Conservation (phyloP, 345 rosid genomes). For the Eucalyptus erythrocorys region DNA sequence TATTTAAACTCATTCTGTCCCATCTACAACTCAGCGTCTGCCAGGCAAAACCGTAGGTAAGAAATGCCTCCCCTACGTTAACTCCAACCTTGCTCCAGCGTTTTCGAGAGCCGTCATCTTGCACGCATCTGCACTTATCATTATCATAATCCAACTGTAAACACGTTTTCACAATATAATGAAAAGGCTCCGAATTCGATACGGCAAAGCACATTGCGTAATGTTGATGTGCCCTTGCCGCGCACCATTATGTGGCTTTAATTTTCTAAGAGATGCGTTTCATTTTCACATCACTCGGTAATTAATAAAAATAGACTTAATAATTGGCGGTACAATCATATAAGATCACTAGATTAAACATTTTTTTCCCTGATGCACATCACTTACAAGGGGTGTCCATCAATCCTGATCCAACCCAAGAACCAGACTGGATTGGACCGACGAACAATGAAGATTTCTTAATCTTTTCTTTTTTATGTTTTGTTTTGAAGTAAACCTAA, state of each 20-base stretch:
- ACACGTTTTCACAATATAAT: not conserved
- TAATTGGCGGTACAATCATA: not conserved
- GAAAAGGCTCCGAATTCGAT: not conserved
- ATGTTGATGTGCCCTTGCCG: not conserved
- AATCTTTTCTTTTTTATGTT: not conserved
- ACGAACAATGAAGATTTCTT: rapidly evolving
- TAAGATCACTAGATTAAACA: not conserved
- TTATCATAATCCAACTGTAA: not conserved
- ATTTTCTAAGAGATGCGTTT: not conserved
- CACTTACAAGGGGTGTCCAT: not conserved
- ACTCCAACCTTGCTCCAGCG: not conserved
- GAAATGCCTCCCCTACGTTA: not conserved
- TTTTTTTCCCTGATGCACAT: not conserved
- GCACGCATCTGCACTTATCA: not conserved
- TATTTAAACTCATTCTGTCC: not conserved
- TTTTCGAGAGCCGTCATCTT: not conserved
- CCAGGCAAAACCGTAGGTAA: not conserved
- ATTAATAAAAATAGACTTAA: not conserved
- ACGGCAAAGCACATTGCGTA: not conserved
- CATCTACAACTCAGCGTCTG: not conserved
- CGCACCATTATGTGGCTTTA: not conserved
- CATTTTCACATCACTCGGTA: not conserved
- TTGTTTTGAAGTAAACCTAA: not conserved
- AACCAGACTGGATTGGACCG: rapidly evolving
- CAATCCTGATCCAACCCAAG: rapidly evolving